phyloP scores from a whole-genome alignment of 805 yeast genomes.

The Kazachstania martiniae region DNA sequence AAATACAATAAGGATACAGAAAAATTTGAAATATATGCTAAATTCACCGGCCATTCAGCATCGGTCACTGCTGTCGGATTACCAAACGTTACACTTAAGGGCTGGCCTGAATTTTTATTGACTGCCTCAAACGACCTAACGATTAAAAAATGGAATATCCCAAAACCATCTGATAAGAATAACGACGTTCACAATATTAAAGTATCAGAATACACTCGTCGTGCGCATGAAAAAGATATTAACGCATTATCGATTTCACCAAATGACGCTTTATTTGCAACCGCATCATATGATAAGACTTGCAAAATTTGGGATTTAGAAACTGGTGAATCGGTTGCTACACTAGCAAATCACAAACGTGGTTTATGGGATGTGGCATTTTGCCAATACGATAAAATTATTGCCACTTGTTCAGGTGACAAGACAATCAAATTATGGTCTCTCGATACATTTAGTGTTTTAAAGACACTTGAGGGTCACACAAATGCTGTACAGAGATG shows the following conservation, averaged over 20 bases:
- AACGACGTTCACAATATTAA: slow-evolving; percentile 31
- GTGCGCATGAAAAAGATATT: slow-evolving; percentile 95
- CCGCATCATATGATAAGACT: slow-evolving; percentile 89
- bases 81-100: slow-evolving; percentile 39
- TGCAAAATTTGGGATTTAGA: slow-evolving; percentile 83
- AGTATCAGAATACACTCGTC: slow-evolving; percentile 75
- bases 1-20: slow-evolving; percentile 36
- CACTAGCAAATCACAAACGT: slow-evolving; percentile 82
- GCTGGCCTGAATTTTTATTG: slow-evolving; percentile 56
- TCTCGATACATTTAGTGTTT: slow-evolving; percentile 61
- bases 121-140: slow-evolving; percentile 82
- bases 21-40: slow-evolving; percentile 39
- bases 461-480: slow-evolving; percentile 86
- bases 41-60: slow-evolving; percentile 78
- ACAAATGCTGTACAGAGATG: slow-evolving; percentile 85
- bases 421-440: slow-evolving; percentile 87
- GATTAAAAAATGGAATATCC: slow-evolving; percentile 74
- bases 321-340: slow-evolving; percentile 78
- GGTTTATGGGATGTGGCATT: slow-evolving; percentile 91
- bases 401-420: slow-evolving; percentile 88
- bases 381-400: slow-evolving; percentile 62
- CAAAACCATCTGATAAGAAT: slow-evolving; percentile 28
- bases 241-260: slow-evolving; percentile 87
- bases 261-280: slow-evolving; percentile 76
- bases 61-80: slow-evolving; percentile 75